Evolutionary conservation across 164 flowering plant species (phyloP).

Genomic region (Annona squamosa): DNA sequence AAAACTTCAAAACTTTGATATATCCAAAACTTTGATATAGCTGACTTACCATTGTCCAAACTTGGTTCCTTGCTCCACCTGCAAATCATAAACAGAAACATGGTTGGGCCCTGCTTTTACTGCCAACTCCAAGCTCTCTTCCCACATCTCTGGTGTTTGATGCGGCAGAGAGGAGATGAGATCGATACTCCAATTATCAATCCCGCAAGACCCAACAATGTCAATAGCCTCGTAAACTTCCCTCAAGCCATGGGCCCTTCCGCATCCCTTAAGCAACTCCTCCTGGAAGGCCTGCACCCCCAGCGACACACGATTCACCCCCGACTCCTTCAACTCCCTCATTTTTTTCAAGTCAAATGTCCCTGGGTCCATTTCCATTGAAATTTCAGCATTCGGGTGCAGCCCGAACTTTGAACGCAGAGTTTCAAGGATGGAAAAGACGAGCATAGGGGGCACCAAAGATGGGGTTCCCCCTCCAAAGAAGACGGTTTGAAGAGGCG

Average conservation of each 20-base stretch:
- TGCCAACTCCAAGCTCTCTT: constrained; percentile 54
- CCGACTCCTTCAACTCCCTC: constrained; percentile 55
- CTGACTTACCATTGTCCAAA: constrained; percentile 65
- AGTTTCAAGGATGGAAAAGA: constrained; percentile 40
- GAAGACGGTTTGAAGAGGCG: constrained; percentile 73
- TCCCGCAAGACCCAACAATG: constrained; percentile 51
- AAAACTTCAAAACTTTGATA: not conserved
- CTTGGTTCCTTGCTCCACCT: constrained; percentile 88
- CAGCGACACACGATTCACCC: constrained; percentile 89
- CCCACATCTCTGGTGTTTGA: constrained; percentile 83
- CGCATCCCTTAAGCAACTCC: constrained; percentile 70
- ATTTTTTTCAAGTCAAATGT: constrained; percentile 63
- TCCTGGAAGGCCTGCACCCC: constrained; percentile 97
- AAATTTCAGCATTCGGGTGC: constrained; percentile 55
- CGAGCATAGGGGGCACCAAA: constrained; percentile 74
- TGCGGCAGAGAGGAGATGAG: constrained; percentile 89
- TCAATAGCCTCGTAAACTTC: constrained; percentile 77
- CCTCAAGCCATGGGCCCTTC: constrained; percentile 76
- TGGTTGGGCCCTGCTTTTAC: constrained; percentile 63
- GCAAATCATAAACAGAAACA: constrained; percentile 89
- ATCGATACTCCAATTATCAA: constrained; percentile 92
- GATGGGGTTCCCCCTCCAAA: constrained; percentile 98
- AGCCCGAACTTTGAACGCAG: constrained; percentile 61
- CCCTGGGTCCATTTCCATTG: constrained; percentile 97
- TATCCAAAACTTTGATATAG: not conserved